A percentile compares a stretch with the other conserved stretches of the same genome.
Evolutionary conservation across 768 basidiomycete genomes (phyloP).

Genomic region (Leccinellum luteum): DNA sequence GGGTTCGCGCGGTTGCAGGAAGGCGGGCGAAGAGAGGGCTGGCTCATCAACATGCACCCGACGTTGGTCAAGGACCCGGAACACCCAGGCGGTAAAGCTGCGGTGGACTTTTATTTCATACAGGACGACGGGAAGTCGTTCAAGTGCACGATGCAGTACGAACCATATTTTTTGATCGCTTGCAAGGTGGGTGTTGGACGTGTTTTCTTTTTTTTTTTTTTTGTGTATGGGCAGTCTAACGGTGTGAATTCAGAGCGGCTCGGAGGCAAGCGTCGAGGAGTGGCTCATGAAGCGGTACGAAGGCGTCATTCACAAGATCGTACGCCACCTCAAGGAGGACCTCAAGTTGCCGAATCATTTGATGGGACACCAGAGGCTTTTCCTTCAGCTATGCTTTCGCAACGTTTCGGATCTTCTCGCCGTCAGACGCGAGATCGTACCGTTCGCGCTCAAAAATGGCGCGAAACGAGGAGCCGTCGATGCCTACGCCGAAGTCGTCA

Average conservation of each 20-base stretch:
- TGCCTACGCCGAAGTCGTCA: slow-evolving; percentile 95
- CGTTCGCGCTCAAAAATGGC: slow-evolving; percentile 85
- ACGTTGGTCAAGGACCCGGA: slow-evolving; percentile 86
- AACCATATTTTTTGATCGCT: slow-evolving; percentile 92
- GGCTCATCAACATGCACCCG: slow-evolving; percentile 99
- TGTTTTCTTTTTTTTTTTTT: no score
- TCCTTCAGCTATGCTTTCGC: slow-evolving; percentile 84
- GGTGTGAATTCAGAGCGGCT: slow-evolving; percentile 55
- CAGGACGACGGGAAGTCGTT: slow-evolving; percentile 97
- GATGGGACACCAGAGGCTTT: slow-evolving; percentile 88
- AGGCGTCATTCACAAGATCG: slow-evolving; percentile 75
- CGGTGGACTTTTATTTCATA: slow-evolving; percentile 96
- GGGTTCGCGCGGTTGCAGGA: slow-evolving; percentile 84
- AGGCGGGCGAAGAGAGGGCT: slow-evolving; percentile 76
- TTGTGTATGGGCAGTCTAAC: slow-evolving; percentile 4
- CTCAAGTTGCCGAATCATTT: slow-evolving; percentile 94
- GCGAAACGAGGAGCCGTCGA: slow-evolving; percentile 94
- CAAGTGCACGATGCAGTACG: slow-evolving; percentile 89
- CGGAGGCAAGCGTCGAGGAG: slow-evolving; percentile 89
- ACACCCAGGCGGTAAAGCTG: slow-evolving; percentile 80
- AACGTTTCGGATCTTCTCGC: slow-evolving; percentile 91
- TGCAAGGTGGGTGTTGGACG: slow-evolving; percentile 63
- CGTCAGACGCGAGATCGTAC: slow-evolving; percentile 85
- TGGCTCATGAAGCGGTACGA: slow-evolving; percentile 95
- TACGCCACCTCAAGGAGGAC: slow-evolving; percentile 87